A percentile compares a stretch with the other conserved stretches of the same genome.
Evolutionary conservation across 1,284 basidiomycete species (phyloP).

Genomic region (Porodaedalea pini): DNA sequence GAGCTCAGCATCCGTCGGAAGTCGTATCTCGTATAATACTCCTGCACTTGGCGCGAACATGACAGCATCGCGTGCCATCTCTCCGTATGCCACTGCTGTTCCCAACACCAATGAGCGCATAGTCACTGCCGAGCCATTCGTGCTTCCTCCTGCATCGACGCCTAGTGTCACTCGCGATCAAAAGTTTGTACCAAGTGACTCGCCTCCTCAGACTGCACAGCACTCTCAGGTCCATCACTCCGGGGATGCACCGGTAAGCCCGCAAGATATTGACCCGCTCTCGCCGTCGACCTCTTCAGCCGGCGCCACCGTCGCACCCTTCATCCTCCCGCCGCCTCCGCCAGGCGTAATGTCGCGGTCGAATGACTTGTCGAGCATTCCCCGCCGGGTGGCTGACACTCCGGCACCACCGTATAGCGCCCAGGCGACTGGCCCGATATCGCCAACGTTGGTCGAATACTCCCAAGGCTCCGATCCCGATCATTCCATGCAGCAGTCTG

Average conservation of each 20-base stretch:
- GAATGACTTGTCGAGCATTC: neutral
- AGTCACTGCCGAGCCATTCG: neutral
- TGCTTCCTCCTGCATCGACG: neutral
- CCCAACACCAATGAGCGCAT: neutral
- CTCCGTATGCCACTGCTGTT: neutral
- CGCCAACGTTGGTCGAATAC: slow-evolving; percentile 13
- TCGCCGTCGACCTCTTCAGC: slow-evolving; percentile 3
- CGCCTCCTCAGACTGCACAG: neutral
- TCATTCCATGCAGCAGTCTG: neutral
- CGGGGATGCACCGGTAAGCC: neutral
- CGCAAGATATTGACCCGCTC: slow-evolving; percentile 6
- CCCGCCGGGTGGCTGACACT: neutral
- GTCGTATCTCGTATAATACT: slow-evolving; percentile 9
- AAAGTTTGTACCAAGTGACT: neutral
- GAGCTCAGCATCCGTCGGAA: neutral
- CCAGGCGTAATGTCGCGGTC: neutral
- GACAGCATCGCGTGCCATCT: neutral
- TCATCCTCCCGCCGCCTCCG: slow-evolving; percentile 7
- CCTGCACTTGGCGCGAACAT: slow-evolving; percentile 9
- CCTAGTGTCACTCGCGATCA: neutral
- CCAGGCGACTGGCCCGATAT: neutral
- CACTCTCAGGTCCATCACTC: neutral
- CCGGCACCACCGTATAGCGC: slow-evolving; percentile 15
- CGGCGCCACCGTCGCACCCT: slow-evolving; percentile 2
- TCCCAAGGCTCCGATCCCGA: neutral